Base-by-base conservation (phyloP, 2,329 filamentous ascomycete genomes). In the Alternaria atra region DNA sequence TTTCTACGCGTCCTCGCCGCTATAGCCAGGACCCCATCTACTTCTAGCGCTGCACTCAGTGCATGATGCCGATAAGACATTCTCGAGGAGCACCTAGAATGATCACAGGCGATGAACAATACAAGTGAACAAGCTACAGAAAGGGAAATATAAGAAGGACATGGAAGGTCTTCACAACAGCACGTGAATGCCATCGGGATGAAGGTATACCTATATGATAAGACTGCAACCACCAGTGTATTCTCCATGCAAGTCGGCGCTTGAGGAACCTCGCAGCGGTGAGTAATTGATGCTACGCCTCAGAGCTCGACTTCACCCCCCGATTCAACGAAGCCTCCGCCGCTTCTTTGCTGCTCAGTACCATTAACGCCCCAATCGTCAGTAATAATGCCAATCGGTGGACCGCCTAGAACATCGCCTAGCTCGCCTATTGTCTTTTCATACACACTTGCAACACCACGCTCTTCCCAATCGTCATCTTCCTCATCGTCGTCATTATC, bases 371-470 rank as follows among this genome's bases (percentile, higher is more conserved):
- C 43, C 70, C 67, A 77, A 32, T 76, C 73, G 20, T 84, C 81
- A 1, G 82, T 83, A 27, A 82, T 79, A 48, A 84, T 81, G 2
- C 82, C 82, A 66, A 84, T 83, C 42, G 77, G 77, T 3, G 78
- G 76, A 12, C 77, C 79, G 20, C 86, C 89, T 29, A 95, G 78
- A 10, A 86, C 84, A 70, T 90, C 88, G 0, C 91, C 92, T 13
- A 97, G 79, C 72, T 91, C 85, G 39, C 92, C 85, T 66, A 97
- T 86, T 0, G 92, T 95, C 69, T 86, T 86, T 76, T 95, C 91
- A 79, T 95, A 97, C 2, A 96, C 89, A 64, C 85, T 85, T 0
- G 89, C 91, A 51, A 71, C 68, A 25, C 68, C 63, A 10, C 60
- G 66, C 51, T 65, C 71, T 55, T 76, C 70, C 71, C 67, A 69